Evolutionary conservation across 768 basidiomycete species (phyloP), one percentile per base, ranked within the genome.

Genomic region (Phanerodontia chrysosporium): DNA sequence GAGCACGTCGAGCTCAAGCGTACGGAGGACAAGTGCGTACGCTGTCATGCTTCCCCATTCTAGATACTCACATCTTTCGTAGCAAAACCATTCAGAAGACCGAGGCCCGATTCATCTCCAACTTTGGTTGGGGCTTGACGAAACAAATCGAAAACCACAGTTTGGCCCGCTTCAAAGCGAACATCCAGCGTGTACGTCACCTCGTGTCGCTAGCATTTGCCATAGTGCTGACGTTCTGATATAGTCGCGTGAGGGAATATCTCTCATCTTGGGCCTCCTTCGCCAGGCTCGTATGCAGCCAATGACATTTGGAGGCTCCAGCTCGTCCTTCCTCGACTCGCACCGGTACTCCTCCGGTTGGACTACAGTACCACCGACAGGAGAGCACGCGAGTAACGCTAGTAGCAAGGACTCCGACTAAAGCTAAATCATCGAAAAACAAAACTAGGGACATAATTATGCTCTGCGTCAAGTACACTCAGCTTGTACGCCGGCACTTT

Each of bases 81-180:
- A 92, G 90, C 49, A 84, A 85, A 82, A 94, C 92, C 2, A 58
- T 89, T 52, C 95, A 96, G 71, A 85, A 82, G 18, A 95, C 92
- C 2, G 92, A 95, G 62, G 95, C 91, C 3, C 79, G 90, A 61
- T 85, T 96, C 58, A 77, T 88, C n/a, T 96, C 94, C 52, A 83
- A 86, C 48, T 89, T 96, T 64, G 95, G 95, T 10, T 95, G 94
- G 86, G 89, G 91, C 25, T 80, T 95, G 42, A 90, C 93, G 3
- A 91, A 85, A 72, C 78, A 83, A 59, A 94, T 96, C 48, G 95
- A 97, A 73, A 89, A 76, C 57, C 91, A 92, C 65, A 95, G 92
- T 21, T 72, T 94, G 54, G 84, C 83, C 12, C 84, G 83, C 61
- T 95, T 96, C 76, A 92, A 95, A 72, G 83, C 87, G 18, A 91